Percentiles rank a stretch among this genome's conserved stretches.
phyloP scores from a whole-genome alignment of 306 rosid species.

The Prinsepia uniflora region DNA sequence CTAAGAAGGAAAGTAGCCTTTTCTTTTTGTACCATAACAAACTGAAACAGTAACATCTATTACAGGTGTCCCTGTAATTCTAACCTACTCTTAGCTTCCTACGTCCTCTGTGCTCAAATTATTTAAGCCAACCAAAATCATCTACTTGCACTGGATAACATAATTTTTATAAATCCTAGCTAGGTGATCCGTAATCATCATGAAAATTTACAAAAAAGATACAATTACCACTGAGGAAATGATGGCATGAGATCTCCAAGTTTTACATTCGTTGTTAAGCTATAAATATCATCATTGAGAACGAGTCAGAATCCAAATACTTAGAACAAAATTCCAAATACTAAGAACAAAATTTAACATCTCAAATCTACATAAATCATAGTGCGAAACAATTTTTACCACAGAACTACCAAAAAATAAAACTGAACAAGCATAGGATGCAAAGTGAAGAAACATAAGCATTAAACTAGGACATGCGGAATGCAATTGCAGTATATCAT shows the following conservation, averaged over 20 bases:
- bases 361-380: not conserved
- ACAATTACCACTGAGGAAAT: not conserved
- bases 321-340: not conserved
- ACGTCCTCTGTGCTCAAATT: not conserved
- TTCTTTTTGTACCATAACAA: not conserved
- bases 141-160: not conserved
- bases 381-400: not conserved
- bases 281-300: not conserved
- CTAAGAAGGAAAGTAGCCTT: not conserved
- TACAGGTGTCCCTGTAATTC: not conserved
- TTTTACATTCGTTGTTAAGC: not conserved
- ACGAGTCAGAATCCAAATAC: slow-evolving; percentile 1
- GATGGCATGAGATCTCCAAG: too few species aligned
- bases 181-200: not conserved
- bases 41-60: not conserved
- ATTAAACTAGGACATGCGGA: slow-evolving; percentile 3
- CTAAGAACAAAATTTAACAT: not conserved
- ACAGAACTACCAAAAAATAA: slow-evolving; percentile 7
- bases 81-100: not conserved
- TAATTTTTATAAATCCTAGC: not conserved
- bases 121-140: not conserved
- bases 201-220: not conserved
- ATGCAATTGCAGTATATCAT: slow-evolving; percentile 25
- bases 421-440: not conserved
- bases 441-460: slow-evolving; percentile 2